Percentiles rank a stretch among this genome's conserved stretches.
phyloP scores from a whole-genome alignment of 441 rosid species.

The Theobroma grandiflorum region DNA sequence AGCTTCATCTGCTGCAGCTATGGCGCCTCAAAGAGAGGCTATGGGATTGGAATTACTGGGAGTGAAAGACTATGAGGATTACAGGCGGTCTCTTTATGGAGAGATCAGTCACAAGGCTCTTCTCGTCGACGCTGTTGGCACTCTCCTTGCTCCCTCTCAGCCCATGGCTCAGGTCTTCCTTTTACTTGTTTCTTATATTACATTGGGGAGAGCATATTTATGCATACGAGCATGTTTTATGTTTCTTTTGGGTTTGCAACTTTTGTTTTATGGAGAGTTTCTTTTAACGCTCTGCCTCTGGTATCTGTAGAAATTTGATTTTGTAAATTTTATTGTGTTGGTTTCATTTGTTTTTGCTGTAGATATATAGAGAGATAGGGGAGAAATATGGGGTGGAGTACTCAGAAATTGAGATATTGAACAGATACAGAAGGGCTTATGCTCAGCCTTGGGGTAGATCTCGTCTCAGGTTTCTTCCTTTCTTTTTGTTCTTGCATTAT shows the following conservation, averaged over 20 bases:
- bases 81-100: slow-evolving; percentile 81
- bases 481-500: neutral
- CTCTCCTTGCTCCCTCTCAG: slow-evolving; percentile 89
- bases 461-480: slow-evolving; percentile 73
- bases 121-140: slow-evolving; percentile 93
- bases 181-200: neutral
- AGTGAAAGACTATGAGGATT: slow-evolving; percentile 80
- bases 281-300: neutral
- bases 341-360: slow-evolving; percentile 11
- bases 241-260: neutral
- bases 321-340: neutral
- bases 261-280: neutral
- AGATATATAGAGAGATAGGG: slow-evolving; percentile 87
- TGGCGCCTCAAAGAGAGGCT: slow-evolving; percentile 38
- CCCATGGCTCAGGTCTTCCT: slow-evolving; percentile 87
- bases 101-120: slow-evolving; percentile 85
- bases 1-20: slow-evolving; percentile 46
- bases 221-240: neutral
- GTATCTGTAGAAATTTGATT: neutral
- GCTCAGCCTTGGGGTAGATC: slow-evolving; percentile 95
- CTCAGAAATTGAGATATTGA: slow-evolving; percentile 84
- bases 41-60: slow-evolving; percentile 50
- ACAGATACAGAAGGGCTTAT: slow-evolving; percentile 85
- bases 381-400: slow-evolving; percentile 90
- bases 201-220: neutral